phyloP scores from a whole-genome alignment of 495 filamentous ascomycete species.

The Xylaria longipes region DNA sequence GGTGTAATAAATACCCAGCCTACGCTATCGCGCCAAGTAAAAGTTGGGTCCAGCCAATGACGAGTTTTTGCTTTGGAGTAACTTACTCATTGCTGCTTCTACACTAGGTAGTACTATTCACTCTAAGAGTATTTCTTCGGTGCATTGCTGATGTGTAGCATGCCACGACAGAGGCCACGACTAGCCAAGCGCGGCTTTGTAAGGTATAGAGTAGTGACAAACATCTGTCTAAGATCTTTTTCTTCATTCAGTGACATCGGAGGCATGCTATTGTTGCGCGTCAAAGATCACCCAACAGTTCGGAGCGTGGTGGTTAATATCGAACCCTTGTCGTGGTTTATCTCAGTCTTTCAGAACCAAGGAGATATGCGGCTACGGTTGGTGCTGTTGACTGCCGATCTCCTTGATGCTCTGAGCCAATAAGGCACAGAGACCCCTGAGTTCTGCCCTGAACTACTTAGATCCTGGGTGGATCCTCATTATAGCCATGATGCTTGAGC shows the following conservation, averaged over 20 bases:
- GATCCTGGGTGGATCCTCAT: neutral
- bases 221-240: neutral
- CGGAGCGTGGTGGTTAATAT: constrained; percentile 15
- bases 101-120: neutral
- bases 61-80: constrained; percentile 8
- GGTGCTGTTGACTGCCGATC: constrained; percentile 23
- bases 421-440: constrained; percentile 7
- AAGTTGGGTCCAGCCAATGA: neutral
- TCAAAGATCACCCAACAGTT: constrained; percentile 3
- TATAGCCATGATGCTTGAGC: neutral
- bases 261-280: neutral
- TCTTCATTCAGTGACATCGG: constrained; percentile 1
- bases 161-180: neutral
- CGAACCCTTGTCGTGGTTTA: constrained; percentile 22
- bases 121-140: neutral
- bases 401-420: constrained; percentile 11
- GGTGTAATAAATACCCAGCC: constrained; percentile 1
- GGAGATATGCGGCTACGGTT: constrained; percentile 22
- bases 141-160: neutral
- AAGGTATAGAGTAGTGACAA: neutral
- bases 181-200: neutral
- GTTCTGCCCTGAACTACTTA: no score
- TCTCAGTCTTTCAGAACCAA: constrained; percentile 11
- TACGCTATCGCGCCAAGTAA: neutral
- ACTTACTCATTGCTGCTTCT: neutral